Conservation (phyloP, 805 yeast species). For the Cyberlindnera euphorbiiphila region DNA sequence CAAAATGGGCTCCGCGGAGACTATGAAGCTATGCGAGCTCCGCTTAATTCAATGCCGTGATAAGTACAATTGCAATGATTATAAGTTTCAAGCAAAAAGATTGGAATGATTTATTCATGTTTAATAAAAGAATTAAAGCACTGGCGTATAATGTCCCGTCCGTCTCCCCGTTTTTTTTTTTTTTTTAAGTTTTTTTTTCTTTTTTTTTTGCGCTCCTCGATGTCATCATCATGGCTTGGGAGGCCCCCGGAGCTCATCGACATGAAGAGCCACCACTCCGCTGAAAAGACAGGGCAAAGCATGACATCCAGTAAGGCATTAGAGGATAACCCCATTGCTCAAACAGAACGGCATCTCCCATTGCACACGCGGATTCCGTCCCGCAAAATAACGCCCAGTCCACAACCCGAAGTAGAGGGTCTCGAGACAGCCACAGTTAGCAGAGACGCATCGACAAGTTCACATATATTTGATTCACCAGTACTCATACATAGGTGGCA, state of each 20-base stretch:
- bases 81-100: conserved; percentile 10
- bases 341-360: conserved; percentile 16
- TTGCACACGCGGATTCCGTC: conserved; percentile 19
- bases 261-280: too few species aligned
- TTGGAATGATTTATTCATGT: conserved; percentile 1
- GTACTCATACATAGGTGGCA: conserved; percentile 70
- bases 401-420: conserved; percentile 7
- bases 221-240: background rate
- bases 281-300: too few species aligned
- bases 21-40: conserved; percentile 72
- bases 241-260: too few species aligned
- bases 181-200: too few species aligned
- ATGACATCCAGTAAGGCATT: conserved; percentile 16
- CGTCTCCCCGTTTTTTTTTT: too few species aligned
- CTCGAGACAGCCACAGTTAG: too few species aligned
- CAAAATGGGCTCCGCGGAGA: conserved; percentile 51
- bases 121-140: too few species aligned
- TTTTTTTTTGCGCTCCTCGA: background rate
- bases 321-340: conserved; percentile 20
- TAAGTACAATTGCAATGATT: conserved; percentile 19
- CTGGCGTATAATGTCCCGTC: too few species aligned
- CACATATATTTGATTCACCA: conserved; percentile 14
- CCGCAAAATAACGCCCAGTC: conserved; percentile 17
- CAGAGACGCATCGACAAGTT: too few species aligned
- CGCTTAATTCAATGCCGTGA: conserved; percentile 59